A percentile compares a stretch with the other conserved stretches of the same genome.
Evolutionary conservation across 345 rosid species (phyloP).

Genomic region (Salix arbutifolia): DNA sequence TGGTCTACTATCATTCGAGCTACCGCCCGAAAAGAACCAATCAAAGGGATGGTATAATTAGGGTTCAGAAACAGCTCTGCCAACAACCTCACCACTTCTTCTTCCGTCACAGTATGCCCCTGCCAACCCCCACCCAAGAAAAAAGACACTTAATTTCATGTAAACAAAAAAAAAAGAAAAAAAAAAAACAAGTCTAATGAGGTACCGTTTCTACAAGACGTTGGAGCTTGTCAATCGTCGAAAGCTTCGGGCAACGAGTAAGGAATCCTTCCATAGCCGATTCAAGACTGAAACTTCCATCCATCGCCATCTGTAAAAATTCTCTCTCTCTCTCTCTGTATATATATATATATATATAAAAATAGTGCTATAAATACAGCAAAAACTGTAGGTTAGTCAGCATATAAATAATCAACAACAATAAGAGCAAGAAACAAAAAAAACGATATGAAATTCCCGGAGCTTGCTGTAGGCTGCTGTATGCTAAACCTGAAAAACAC

Average conservation of each 20-base stretch:
- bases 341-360: neutral
- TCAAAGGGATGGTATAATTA: conserved; percentile 55
- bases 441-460: neutral
- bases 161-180: neutral
- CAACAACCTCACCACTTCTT: conserved; percentile 49
- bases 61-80: conserved; percentile 68
- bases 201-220: conserved; percentile 42
- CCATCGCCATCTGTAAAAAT: conserved; percentile 48
- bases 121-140: conserved; percentile 21
- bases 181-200: neutral
- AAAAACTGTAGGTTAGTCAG: neutral
- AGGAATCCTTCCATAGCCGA: conserved; percentile 53
- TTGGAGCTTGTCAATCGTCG: conserved; percentile 25
- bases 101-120: conserved; percentile 46
- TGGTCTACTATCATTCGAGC: conserved; percentile 51
- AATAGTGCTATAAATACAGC: too few species aligned
- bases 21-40: conserved; percentile 60
- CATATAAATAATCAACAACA: neutral
- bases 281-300: conserved; percentile 63
- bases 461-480: too few species aligned
- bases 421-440: neutral
- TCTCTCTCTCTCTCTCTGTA: neutral
- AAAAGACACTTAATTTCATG: neutral
- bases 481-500: too few species aligned
- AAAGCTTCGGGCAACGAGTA: conserved; percentile 57